phyloP scores from a whole-genome alignment of 1,139 yeast species.

The Geotrichum bryndzae region DNA sequence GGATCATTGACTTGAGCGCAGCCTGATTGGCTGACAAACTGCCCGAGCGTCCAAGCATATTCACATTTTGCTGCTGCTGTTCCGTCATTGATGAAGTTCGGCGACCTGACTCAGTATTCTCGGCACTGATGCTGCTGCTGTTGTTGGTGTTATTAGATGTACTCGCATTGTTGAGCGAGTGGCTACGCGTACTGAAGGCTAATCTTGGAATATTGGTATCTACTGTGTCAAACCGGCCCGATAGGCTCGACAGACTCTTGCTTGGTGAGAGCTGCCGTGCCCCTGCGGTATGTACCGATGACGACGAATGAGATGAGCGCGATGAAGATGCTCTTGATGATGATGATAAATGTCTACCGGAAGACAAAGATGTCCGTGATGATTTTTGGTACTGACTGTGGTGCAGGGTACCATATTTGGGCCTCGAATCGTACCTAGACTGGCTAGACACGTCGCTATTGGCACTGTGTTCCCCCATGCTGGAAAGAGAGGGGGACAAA shows the following conservation, averaged over 20 bases:
- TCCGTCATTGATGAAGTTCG: not conserved
- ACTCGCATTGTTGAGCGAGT: not conserved
- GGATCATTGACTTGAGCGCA: constrained; percentile 6
- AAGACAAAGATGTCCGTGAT: not conserved
- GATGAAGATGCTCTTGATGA: not conserved
- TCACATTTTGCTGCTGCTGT: not conserved
- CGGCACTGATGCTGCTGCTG: not conserved
- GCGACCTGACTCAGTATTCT: not conserved
- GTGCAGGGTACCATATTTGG: not conserved
- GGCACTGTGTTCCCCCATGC: not conserved
- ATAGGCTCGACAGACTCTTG: not conserved
- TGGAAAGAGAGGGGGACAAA: not conserved
- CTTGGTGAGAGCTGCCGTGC: constrained; percentile 2
- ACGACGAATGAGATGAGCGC: not conserved
- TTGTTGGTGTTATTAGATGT: not conserved
- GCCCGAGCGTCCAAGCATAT: not conserved
- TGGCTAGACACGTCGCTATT: not conserved
- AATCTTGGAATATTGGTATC: not conserved
- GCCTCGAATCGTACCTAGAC: not conserved
- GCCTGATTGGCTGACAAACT: not conserved
- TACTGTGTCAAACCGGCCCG: not conserved
- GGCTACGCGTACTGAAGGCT: not conserved
- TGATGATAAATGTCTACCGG: not conserved
- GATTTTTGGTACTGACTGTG: not conserved
- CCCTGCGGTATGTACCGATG: not conserved